phyloP scores from a whole-genome alignment of 768 basidiomycete genomes.

The Brasilioporus rufonigricans region DNA sequence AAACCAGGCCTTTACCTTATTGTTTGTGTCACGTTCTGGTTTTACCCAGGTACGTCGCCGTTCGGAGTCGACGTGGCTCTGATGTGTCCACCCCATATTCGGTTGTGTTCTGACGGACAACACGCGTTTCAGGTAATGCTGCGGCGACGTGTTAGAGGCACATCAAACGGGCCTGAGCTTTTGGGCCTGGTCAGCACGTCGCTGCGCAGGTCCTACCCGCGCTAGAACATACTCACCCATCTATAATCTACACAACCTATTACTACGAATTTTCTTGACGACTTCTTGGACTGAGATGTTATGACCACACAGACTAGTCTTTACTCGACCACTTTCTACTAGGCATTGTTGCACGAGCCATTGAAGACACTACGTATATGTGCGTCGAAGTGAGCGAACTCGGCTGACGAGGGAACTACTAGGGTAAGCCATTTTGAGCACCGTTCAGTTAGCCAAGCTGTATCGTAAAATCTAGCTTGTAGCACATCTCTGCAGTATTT shows the following conservation, averaged over 20 bases:
- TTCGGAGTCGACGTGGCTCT: not conserved
- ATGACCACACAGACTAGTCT: too few relatives aligned
- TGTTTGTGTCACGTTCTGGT: constrained; percentile 54
- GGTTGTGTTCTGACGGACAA: constrained; percentile 2
- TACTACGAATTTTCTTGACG: not conserved
- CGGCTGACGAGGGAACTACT: too few relatives aligned
- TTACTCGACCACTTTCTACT: too few relatives aligned
- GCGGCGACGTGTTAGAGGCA: constrained; percentile 1
- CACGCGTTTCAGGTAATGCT: constrained; percentile 2
- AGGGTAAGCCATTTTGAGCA: too few relatives aligned
- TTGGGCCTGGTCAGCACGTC: not conserved
- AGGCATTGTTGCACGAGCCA: too few relatives aligned
- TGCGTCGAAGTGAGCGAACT: too few relatives aligned
- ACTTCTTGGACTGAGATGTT: too few relatives aligned
- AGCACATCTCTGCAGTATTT: too few relatives aligned
- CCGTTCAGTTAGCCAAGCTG: too few relatives aligned
- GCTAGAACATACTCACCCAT: not conserved
- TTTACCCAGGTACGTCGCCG: constrained; percentile 42
- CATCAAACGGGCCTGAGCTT: not conserved
- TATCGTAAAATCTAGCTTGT: too few relatives aligned
- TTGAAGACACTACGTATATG: too few relatives aligned
- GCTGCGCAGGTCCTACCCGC: not conserved
- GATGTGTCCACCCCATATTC: too few relatives aligned
- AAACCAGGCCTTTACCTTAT: constrained; percentile 51
- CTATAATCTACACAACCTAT: not conserved